phyloP scores from a whole-genome alignment of 441 rosid species.

The Pelargonium australe region DNA sequence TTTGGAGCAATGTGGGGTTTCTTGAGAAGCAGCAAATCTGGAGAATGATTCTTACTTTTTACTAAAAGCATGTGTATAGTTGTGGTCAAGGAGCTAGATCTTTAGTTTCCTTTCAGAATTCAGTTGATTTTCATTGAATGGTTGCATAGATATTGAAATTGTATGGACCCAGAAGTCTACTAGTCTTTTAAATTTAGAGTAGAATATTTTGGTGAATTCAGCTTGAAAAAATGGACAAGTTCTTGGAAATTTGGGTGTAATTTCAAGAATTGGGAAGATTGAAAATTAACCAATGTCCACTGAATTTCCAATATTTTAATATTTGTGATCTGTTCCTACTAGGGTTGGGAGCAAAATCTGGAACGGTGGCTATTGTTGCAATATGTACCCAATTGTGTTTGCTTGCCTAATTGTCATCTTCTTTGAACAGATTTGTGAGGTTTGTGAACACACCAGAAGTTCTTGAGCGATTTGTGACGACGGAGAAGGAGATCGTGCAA shows the following conservation, averaged over 20 bases:
- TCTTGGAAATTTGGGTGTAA: no score
- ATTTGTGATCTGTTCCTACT: background rate
- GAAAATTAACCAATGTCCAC: background rate
- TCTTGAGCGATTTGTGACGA: slow-evolving; percentile 85
- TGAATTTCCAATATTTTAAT: background rate
- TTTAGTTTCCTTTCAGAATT: background rate
- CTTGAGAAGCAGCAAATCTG: background rate
- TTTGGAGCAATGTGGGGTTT: background rate
- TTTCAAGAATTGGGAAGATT: no score
- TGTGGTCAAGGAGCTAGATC: background rate
- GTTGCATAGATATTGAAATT: background rate
- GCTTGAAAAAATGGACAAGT: no score
- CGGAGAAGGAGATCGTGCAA: slow-evolving; percentile 75
- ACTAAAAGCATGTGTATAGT: background rate
- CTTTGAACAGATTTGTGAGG: slow-evolving; percentile 60
- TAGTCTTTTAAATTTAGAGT: background rate
- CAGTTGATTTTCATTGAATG: background rate
- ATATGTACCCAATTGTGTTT: background rate
- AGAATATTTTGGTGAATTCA: background rate
- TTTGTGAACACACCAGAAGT: slow-evolving; percentile 90
- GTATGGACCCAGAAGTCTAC: background rate
- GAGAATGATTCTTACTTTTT: background rate
- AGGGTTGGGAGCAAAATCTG: background rate
- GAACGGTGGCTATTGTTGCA: background rate
- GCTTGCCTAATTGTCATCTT: background rate